Percentiles rank a stretch among this genome's conserved stretches.
Conservation (phyloP, 805 yeast genomes). For the Metschnikowia noctiluminum region DNA sequence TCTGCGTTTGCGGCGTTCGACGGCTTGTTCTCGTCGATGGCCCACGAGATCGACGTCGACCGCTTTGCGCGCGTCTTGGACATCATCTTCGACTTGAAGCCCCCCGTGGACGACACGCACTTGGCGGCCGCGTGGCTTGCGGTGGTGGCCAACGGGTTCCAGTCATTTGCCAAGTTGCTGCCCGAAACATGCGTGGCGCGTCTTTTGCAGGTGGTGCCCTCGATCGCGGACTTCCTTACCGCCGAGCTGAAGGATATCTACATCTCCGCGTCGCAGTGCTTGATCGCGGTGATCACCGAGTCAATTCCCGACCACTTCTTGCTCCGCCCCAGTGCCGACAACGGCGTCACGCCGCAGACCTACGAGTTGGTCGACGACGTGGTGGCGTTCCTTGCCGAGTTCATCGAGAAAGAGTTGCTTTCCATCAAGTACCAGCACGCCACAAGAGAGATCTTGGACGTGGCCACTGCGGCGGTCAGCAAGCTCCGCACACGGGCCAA, state of each 20-base stretch:
- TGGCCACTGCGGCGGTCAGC: conserved; percentile 58
- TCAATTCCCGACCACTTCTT: conserved; percentile 60
- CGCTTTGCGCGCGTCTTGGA: conserved; percentile 63
- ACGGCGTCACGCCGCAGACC: conserved; percentile 43
- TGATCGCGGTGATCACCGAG: conserved; percentile 72
- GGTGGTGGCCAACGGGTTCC: conserved; percentile 79
- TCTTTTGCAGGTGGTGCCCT: conserved; percentile 46
- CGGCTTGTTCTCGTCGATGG: conserved; percentile 67
- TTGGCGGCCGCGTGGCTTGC: conserved; percentile 95
- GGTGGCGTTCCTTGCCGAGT: conserved; percentile 49
- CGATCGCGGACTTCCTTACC: conserved; percentile 60
- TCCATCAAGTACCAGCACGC: conserved; percentile 74
- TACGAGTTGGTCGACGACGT: conserved; percentile 56
- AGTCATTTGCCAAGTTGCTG: conserved; percentile 33
- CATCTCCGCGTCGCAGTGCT: conserved; percentile 80
- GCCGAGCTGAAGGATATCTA: conserved; percentile 65
- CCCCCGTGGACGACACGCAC: conserved; percentile 77
- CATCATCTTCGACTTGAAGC: conserved; percentile 74
- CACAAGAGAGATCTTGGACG: conserved; percentile 68
- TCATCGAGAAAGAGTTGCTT: conserved; percentile 54
- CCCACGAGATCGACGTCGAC: conserved; percentile 56
- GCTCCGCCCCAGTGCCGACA: conserved; percentile 44
- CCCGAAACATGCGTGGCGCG: conserved; percentile 48
- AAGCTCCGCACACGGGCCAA: conserved; percentile 63
- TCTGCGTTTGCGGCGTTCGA: conserved; percentile 83